Base-by-base conservation (phyloP, 306 rosid genomes). In the Ammopiptanthus mongolicus region DNA sequence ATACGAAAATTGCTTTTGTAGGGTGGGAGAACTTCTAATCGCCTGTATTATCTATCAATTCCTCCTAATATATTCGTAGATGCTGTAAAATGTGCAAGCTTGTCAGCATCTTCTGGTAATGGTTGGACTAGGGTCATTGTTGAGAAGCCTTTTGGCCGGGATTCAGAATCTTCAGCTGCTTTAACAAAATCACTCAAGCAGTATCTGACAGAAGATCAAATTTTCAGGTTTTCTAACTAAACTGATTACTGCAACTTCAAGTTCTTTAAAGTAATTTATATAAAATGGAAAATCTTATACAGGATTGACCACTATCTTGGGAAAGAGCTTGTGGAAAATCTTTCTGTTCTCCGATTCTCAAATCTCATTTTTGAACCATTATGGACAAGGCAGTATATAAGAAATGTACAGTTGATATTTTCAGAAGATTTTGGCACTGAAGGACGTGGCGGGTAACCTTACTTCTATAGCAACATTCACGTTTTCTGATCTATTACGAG, bases 71-170 rank as follows among this genome's bases (percentile, higher is more conserved):
- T 93, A 64, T 93, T 93, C 82, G 61, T 86, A 41, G 93, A 88
- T 52, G 96, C 98, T 44, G 98, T 93, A 44, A 88, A 84, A 78
- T 90, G 95, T 64, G 91, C 96, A 48, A 93, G 98, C 88, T 70
- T 33, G 57, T 83, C 96, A 10, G 87, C 98, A 47, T 93, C 98
- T 65, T 87, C 98, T 15, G 75, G 86, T 63, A 84, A 87, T 80
- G 98, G 98, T 71, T 93, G 98, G 98, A 93, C 96, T 34, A 88
- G 98, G 78, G 98, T 93, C 85, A 93, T 93, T 84, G 98, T 93
- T 47, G 98, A 93, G 84, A 93, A 93, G 79, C 98, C 98, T 61
- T 93, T 93, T 78, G 98, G 98, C 44, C 96, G 95, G 31, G 96
- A 90, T 88, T 90, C 98, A 52, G 95, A 86, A 42, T 93, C 98